A percentile compares a stretch with the other conserved stretches of the same genome.
Conservation (phyloP, 176 grass and related monocot genomes). For the Dendrocalamus sinicus region DNA sequence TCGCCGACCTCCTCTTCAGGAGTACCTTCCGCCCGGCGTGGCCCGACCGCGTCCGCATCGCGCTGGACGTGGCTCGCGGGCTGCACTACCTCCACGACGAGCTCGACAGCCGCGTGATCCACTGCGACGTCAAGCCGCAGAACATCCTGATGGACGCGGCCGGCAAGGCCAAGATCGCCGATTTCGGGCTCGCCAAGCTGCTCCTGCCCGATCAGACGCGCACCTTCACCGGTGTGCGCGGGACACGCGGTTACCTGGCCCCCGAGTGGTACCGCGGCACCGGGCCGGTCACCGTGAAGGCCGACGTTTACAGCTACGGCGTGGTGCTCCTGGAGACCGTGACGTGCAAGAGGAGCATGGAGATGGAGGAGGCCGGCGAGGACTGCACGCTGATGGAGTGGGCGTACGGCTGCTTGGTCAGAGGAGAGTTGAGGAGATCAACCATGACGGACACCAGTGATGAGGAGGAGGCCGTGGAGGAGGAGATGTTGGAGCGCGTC, state of each 20-base stretch:
- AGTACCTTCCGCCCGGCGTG: background rate
- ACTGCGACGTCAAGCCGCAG: constrained; percentile 67
- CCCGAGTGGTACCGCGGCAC: constrained; percentile 51
- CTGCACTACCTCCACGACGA: constrained; percentile 60
- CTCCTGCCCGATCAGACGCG: constrained; percentile 48
- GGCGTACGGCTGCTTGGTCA: constrained; percentile 38
- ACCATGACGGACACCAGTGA: background rate
- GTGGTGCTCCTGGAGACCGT: constrained; percentile 60
- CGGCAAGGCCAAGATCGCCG: constrained; percentile 59
- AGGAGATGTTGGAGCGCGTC: constrained; percentile 10
- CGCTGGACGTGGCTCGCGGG: constrained; percentile 43
- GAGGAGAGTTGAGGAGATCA: background rate
- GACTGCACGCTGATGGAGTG: constrained; percentile 29
- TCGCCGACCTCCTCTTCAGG: constrained; percentile 62
- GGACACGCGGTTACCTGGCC: constrained; percentile 57
- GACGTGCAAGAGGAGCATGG: constrained; percentile 50
- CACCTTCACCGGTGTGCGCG: constrained; percentile 53
- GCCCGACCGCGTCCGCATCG: constrained; percentile 19
- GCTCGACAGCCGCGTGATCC: constrained; percentile 46
- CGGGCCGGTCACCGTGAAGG: constrained; percentile 46
- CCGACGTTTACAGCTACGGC: constrained; percentile 66
- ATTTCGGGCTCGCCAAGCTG: constrained; percentile 66
- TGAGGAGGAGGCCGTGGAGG: constrained; percentile 5
- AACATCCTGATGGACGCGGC: constrained; percentile 61
- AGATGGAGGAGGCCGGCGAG: constrained; percentile 41